phyloP scores from a whole-genome alignment of 306 rosid genomes.

The Fragaria vesca region DNA sequence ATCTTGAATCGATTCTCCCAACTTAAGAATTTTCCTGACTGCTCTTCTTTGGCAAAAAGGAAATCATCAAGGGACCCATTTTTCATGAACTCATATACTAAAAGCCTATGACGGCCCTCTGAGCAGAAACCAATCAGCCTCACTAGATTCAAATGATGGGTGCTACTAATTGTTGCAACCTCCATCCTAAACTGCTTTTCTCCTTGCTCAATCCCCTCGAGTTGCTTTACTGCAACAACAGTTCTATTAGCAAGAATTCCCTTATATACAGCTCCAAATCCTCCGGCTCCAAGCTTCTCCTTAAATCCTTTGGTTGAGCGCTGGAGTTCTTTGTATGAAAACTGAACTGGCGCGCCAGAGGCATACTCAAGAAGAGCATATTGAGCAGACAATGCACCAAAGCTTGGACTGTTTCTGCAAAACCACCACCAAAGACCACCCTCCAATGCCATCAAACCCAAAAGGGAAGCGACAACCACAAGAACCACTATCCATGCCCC shows the following conservation, averaged over 20 bases:
- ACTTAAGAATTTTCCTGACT: slow-evolving; percentile 47
- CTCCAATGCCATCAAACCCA: slow-evolving; percentile 53
- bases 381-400: slow-evolving; percentile 63
- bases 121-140: slow-evolving; percentile 90
- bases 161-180: slow-evolving; percentile 81
- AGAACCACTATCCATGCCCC: slow-evolving; percentile 47
- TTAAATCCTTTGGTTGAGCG: slow-evolving; percentile 73
- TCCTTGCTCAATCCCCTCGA: slow-evolving; percentile 83
- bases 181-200: slow-evolving; percentile 89
- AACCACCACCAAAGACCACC: slow-evolving; percentile 80
- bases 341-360: slow-evolving; percentile 89
- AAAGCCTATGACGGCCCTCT: slow-evolving; percentile 76
- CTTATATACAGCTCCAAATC: slow-evolving; percentile 76
- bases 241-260: slow-evolving; percentile 68
- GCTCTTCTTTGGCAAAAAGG: slow-evolving; percentile 46
- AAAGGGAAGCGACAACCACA: slow-evolving; percentile 51
- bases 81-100: slow-evolving; percentile 86
- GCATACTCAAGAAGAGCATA: slow-evolving; percentile 97
- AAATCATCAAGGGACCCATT: slow-evolving; percentile 70
- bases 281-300: slow-evolving; percentile 93
- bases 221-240: slow-evolving; percentile 81
- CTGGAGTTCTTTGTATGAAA: slow-evolving; percentile 69
- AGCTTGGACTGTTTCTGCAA: slow-evolving; percentile 50
- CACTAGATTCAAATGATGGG: slow-evolving; percentile 89
- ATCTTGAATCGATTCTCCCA: slow-evolving; percentile 72